Evolutionary conservation across 768 basidiomycete species (phyloP).

Genomic region (Coprinellus micaceus): DNA sequence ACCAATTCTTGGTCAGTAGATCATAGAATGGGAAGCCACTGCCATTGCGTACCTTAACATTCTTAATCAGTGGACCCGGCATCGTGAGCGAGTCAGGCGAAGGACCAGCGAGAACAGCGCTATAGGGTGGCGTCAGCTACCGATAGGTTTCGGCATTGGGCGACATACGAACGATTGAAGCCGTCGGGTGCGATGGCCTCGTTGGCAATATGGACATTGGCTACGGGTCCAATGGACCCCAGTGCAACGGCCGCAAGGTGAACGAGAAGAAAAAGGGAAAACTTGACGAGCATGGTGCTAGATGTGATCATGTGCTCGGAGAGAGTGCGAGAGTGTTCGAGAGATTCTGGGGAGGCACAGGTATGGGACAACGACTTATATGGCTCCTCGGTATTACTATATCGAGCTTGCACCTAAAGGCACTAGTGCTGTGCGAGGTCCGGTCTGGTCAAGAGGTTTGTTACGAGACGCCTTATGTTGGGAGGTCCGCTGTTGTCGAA

Average conservation of each 20-base stretch:
- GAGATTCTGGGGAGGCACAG: no score
- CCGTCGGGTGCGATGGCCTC: constrained; percentile 10
- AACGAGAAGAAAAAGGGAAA: neutral
- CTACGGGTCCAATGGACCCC: constrained; percentile 10
- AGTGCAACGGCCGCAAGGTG: neutral
- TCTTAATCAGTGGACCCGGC: constrained; percentile 29
- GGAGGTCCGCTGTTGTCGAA: no score
- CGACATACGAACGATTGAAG: constrained; percentile 11
- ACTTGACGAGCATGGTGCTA: constrained; percentile 23
- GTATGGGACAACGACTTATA: no score
- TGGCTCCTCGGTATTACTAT: no score
- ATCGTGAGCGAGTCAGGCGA: constrained; percentile 16
- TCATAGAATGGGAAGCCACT: neutral
- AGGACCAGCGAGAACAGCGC: constrained; percentile 29
- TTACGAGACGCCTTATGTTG: no score
- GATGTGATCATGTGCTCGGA: constrained; percentile 35
- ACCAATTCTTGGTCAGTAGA: neutral
- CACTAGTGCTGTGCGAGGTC: no score
- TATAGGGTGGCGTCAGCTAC: constrained; percentile 3
- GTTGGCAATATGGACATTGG: constrained; percentile 6
- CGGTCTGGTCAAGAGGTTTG: no score
- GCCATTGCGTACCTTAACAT: constrained; percentile 21
- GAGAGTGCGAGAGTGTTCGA: constrained; percentile 33
- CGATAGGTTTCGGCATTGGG: neutral
- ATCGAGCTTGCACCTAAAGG: no score